Base-by-base conservation (phyloP, 352 stramenopile genomes). In the Globisporangium paddicum region DNA sequence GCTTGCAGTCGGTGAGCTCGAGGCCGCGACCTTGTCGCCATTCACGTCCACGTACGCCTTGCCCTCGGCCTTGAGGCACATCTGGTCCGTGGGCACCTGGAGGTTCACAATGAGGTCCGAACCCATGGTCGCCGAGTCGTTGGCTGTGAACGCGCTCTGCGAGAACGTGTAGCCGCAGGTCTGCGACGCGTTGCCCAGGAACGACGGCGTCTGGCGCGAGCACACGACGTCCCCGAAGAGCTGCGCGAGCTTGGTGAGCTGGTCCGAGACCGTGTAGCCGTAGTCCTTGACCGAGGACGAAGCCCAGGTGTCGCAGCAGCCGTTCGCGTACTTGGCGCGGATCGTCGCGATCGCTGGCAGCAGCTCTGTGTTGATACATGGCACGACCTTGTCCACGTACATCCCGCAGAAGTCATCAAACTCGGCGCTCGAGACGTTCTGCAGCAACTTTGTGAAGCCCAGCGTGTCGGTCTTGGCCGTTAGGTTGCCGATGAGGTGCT, bases 181-280 rank as follows among this genome's bases (percentile, higher is more conserved):
- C 60, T 87, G 76, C 19, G 68, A 71, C 62, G 55, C 69, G 18
- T 67, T 66, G 28, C 65, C 66, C 32, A 60, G 64, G 47, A 73
- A 77, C 2, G 73, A 64, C 18, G 75, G 69, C 21, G 68, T 77
- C 60, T 89, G 79, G 46, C 56, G 73, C 37, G 79, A 68, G 45
- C 79, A 89, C 32, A 81, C 52, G 26, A 81, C 48, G 58, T 87
- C 71, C 5, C 76, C 79, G 0, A 82, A 38, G 32, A 87, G 67
- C 63, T 87, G 74, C 38, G 66, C 68, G 16, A 81, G 62, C 61
- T 86, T 86, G 59, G 66, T 73, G 56, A 87, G 60, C 40, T 86
- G 72, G 14, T 73, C 75, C 34, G 77, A 80, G 60, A 87, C 56
- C n/a, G 77, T 72, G 66, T 86, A 89, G 60, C 77, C 75, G 53